Base-by-base conservation (phyloP, 805 yeast genomes). In the Kodamaea fukazawae region DNA sequence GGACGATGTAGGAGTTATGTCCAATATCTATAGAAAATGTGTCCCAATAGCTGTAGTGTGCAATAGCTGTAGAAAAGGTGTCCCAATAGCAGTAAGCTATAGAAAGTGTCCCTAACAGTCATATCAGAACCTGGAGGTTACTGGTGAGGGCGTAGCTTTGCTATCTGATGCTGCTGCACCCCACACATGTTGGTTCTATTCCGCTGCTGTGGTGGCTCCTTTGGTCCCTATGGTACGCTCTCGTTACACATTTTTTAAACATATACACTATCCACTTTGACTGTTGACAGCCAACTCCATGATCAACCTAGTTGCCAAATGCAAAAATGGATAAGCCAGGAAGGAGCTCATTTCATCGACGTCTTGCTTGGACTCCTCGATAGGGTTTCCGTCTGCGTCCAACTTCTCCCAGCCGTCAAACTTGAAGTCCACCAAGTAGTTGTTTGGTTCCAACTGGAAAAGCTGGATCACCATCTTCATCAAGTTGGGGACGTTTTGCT, bases 401-500 rank as follows among this genome's bases (percentile, higher is more conserved):
- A 65, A 54, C 36, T 65, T 72, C 57, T 90, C 97, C 96, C 97
- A 91, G 1, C 98, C 98, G 60, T 91, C 98, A 58, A 91, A 93
- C 63, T 93, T 93, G 71, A 93, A 93, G 62, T 93, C 99, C 7
- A 93, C 98, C 37, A 93, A 71, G 57, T 93, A 93, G 58, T 91
- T 91, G 62, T 93, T 91, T 32, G 96, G 96, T 58, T 93, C 99
- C 47, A 93, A 72, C 60, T 91, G 97, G 65, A 91, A 93, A 43
- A 93, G 73, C 61, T 93, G 99, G 43, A 93, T 93, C 54, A 90
- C 93, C 96, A 93, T 91, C 67, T 86, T 91, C 91, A 91, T 86
- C 67, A 83, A 67, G 59, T 88, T 95, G 6, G 89, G 86, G 10
- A 75, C 70, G 27, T 64, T 66, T 32, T 61, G 61, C 29, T 54